Conservation (phyloP, 2,329 filamentous ascomycete genomes). For the Acrocalymma vagum region DNA sequence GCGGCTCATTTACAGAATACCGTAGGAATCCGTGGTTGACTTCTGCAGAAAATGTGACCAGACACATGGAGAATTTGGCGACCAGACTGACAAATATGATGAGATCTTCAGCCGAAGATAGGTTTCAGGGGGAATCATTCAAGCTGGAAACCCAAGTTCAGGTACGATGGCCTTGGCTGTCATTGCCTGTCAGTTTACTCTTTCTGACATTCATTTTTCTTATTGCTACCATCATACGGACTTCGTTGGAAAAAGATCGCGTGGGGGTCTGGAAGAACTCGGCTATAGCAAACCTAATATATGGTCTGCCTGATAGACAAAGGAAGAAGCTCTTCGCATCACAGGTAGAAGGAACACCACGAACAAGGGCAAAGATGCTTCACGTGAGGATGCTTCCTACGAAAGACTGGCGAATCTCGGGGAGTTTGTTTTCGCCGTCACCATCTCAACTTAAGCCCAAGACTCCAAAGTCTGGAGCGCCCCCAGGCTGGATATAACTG, state of each 20-base stretch:
- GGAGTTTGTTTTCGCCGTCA: slow-evolving; percentile 5
- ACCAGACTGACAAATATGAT: slow-evolving; percentile 19
- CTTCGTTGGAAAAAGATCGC: slow-evolving; percentile 14
- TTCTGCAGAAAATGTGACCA: slow-evolving; percentile 18
- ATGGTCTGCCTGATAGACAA: slow-evolving; percentile 14
- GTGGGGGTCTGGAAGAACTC: slow-evolving; percentile 30
- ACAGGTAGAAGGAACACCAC: slow-evolving; percentile 6
- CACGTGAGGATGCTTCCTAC: slow-evolving; percentile 15
- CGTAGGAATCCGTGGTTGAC: slow-evolving; percentile 15
- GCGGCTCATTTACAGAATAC: slow-evolving; percentile 1
- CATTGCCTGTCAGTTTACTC: slow-evolving; percentile 25
- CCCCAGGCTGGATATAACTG: slow-evolving; percentile 16
- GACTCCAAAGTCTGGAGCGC: slow-evolving; percentile 5
- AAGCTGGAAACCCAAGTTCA: slow-evolving; percentile 22
- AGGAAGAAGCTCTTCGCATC: slow-evolving; percentile 9
- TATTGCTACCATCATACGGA: slow-evolving; percentile 22
- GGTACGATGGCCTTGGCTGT: slow-evolving; percentile 33
- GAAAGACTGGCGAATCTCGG: slow-evolving; percentile 14
- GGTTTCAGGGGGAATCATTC: slow-evolving; percentile 11
- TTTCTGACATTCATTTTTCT: slow-evolving; percentile 24
- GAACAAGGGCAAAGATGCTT: slow-evolving; percentile 10
- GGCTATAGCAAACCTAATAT: slow-evolving; percentile 13
- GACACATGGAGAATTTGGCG: slow-evolving; percentile 18
- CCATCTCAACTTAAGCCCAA: slow-evolving; percentile 1
- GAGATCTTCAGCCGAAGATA: slow-evolving; percentile 15